Evolutionary conservation across 192 early-diverging fungal species (phyloP).

Genomic region (Entomortierella parvispora): DNA sequence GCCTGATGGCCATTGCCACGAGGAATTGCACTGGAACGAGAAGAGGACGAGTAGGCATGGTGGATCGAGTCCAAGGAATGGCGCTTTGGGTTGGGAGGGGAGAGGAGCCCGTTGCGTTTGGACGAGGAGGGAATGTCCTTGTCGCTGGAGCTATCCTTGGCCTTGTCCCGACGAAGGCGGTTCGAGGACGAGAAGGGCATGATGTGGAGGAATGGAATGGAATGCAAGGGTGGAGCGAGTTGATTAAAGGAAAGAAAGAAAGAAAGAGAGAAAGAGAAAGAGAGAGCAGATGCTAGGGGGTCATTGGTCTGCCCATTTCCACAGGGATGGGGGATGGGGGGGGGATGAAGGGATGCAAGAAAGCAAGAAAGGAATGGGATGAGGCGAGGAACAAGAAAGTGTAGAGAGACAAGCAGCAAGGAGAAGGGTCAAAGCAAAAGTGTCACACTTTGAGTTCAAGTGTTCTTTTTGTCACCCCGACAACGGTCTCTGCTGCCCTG

Average conservation of each 20-base stretch:
- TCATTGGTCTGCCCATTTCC: too few species aligned
- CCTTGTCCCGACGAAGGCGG: background rate
- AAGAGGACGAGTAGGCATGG: slow-evolving; percentile 4
- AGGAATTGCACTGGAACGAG: slow-evolving; percentile 18
- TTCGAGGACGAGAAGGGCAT: background rate
- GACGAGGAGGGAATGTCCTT: slow-evolving; percentile 1
- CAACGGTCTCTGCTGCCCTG: too few species aligned
- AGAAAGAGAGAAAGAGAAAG: background rate
- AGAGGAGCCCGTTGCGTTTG: slow-evolving; percentile 2
- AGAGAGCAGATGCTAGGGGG: background rate
- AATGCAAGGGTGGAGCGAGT: background rate
- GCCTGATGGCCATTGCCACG: slow-evolving; percentile 46
- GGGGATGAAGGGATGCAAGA: too few species aligned
- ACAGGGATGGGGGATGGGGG: too few species aligned
- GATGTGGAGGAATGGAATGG: background rate
- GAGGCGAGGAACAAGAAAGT: background rate
- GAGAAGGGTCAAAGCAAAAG: background rate
- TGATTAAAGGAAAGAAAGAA: background rate
- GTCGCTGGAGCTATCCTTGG: background rate
- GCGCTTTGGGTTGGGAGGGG: slow-evolving; percentile 15
- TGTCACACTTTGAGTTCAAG: too few species aligned
- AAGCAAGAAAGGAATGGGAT: background rate
- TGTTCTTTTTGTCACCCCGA: too few species aligned
- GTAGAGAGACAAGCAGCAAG: too few species aligned
- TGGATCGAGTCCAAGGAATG: slow-evolving; percentile 21